Evolutionary conservation across 2,329 filamentous ascomycete species (phyloP), one percentile per base, ranked within the genome.

Genomic region (Tolypocladium tundrense): DNA sequence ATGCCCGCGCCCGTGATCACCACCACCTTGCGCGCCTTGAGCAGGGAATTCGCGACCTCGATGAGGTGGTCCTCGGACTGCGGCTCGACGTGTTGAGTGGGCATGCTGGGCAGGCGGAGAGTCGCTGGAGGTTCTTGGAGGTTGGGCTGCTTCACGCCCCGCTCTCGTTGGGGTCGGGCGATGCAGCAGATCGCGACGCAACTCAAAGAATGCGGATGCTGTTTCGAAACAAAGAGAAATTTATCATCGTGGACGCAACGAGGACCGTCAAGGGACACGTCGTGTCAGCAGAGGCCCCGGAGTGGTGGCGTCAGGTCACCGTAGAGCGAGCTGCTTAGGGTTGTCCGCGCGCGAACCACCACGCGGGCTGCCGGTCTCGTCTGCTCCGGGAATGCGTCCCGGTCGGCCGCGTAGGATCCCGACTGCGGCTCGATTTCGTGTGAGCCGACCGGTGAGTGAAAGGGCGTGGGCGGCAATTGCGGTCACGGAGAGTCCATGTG

Each of bases 1-100:
- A 90, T 90, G 56, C 87, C 87, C 54, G 87, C 87, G 54, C 87
- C 87, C 0, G 87, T 90, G 39, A 90, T 77, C 24, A 90, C 82
- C 10, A 90, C 79, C n/a, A 88, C 79, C 68, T 88, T 89, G 61
- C 80, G 82, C 13, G 87, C 81, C 68, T 84, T 86, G 61, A 80
- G 79, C 51, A 90, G 73, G 4, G 77, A 72, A 66, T 88, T 81
- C 65, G 87, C 86, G 62, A 90, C 83, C 39, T 81, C 73, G 64
- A 87, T 84, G n/a, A 90, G 76, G 55, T 77, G 73, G 61, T 79
- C 75, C 62, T 76, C 73, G 60, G 81, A 78, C 45, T 73, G 72
- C 11, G 79, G 75, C 45, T 74, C 75, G 58, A 86, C 79, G 62
- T 83, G 82, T 57, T 76, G 72, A 31, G 80, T 85, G 53, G 83